phyloP scores from a whole-genome alignment of 1,139 yeast species.

The Pichia sp. region DNA sequence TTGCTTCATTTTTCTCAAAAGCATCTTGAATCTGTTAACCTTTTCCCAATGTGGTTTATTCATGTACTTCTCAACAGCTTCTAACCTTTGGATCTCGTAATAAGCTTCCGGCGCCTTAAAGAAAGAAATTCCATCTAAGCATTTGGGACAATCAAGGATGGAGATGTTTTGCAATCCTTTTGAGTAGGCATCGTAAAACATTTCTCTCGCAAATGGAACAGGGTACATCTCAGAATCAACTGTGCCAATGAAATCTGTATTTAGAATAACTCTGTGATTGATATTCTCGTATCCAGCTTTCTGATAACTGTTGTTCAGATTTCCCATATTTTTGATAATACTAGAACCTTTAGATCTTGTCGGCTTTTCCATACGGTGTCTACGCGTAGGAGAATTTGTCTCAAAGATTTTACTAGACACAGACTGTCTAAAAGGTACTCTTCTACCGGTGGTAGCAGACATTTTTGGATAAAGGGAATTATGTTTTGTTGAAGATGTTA shows the following conservation, averaged over 20 bases:
- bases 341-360: too few relatives aligned
- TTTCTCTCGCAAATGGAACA: conserved; percentile 42
- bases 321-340: too few relatives aligned
- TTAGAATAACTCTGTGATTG: too few relatives aligned
- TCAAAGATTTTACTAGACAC: not conserved
- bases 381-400: conserved; percentile 1
- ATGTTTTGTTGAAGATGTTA: too few relatives aligned
- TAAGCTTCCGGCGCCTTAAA: conserved; percentile 56
- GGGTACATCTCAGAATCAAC: too few relatives aligned
- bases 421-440: not conserved
- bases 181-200: conserved; percentile 56
- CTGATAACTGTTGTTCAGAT: not conserved
- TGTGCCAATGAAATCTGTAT: too few relatives aligned
- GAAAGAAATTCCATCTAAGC: conserved; percentile 40
- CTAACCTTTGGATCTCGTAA: conserved; percentile 36
- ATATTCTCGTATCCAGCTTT: not conserved
- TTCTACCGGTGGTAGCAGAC: conserved; percentile 2
- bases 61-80: conserved; percentile 36
- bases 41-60: conserved; percentile 48
- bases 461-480: too few relatives aligned
- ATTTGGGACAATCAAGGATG: conserved; percentile 47
- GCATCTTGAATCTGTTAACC: conserved; percentile 31
- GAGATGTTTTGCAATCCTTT: conserved; percentile 55
- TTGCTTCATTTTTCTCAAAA: conserved; percentile 32
- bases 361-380: not conserved